phyloP scores from a whole-genome alignment of 768 basidiomycete genomes.

The Mycena floridula region DNA sequence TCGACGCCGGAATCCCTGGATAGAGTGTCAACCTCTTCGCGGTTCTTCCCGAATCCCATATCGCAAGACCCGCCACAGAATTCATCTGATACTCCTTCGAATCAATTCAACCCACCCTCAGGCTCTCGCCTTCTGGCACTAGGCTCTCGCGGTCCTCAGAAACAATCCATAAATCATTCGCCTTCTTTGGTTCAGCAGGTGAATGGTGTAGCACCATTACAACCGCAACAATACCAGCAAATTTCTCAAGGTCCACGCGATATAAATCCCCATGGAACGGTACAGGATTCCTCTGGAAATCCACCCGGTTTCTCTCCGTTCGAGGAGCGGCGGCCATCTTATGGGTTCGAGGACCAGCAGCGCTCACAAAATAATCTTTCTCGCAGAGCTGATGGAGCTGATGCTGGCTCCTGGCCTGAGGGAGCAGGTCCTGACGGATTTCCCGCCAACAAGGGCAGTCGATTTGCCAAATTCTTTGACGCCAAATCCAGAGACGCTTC shows the following conservation, averaged over 20 bases:
- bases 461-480: slow-evolving; percentile 86
- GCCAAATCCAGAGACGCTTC: slow-evolving; percentile 49
- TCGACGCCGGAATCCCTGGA: no score
- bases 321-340: slow-evolving; percentile 30
- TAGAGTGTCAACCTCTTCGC: slow-evolving; percentile 25
- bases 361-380: neutral
- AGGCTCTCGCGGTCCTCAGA: slow-evolving; percentile 22
- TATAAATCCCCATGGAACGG: neutral
- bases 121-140: slow-evolving; percentile 48
- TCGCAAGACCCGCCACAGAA: slow-evolving; percentile 14
- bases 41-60: slow-evolving; percentile 27
- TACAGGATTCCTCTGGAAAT: slow-evolving; percentile 4
- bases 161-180: slow-evolving; percentile 28
- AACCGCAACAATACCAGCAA: slow-evolving; percentile 7
- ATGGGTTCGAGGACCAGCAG: neutral
- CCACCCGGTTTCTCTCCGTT: slow-evolving; percentile 44
- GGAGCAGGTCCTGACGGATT: slow-evolving; percentile 26
- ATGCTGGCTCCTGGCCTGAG: slow-evolving; percentile 4
- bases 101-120: slow-evolving; percentile 40
- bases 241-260: neutral
- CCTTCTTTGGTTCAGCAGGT: slow-evolving; percentile 39
- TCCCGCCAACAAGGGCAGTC: slow-evolving; percentile 64
- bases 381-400: slow-evolving; percentile 4
- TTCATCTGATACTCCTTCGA: slow-evolving; percentile 7
- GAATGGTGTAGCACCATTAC: slow-evolving; percentile 10